A percentile compares a stretch with the other conserved stretches of the same genome.
phyloP scores from a whole-genome alignment of 495 filamentous ascomycete genomes.

The Penicillium samsonianum region DNA sequence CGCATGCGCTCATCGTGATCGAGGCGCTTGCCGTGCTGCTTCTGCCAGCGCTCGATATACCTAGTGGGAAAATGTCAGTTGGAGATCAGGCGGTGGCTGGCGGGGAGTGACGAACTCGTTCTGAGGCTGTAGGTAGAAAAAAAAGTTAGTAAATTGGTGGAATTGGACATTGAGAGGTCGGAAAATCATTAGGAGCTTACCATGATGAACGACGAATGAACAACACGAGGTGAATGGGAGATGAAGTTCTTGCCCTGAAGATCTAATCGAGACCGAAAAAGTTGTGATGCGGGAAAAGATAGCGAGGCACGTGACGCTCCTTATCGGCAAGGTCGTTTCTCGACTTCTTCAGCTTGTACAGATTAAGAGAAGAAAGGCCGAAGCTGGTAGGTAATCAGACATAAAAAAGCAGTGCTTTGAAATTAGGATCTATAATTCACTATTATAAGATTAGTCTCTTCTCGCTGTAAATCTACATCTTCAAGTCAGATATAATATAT shows the following conservation, averaged over 20 bases:
- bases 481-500: not conserved
- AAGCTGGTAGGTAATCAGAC: not conserved
- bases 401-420: not conserved
- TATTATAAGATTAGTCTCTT: not conserved
- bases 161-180: too few species aligned
- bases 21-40: constrained; percentile 77
- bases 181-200: constrained; percentile 26
- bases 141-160: constrained; percentile 16
- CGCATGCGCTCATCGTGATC: constrained; percentile 90
- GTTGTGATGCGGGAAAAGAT: constrained; percentile 38
- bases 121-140: constrained; percentile 63
- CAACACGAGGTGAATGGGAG: constrained; percentile 18
- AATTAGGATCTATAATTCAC: not conserved
- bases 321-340: constrained; percentile 30
- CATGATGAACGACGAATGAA: constrained; percentile 37
- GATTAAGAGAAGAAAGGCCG: not conserved
- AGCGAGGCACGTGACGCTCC: constrained; percentile 26
- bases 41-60: constrained; percentile 87
- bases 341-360: not conserved
- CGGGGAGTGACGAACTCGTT: constrained; percentile 61
- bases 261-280: constrained; percentile 41
- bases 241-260: constrained; percentile 23
- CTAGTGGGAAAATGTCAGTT: constrained; percentile 31
- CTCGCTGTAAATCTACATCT: not conserved
- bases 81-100: constrained; percentile 17